These are phyloP conservation scores for Thinopyrum elongatum DNA, from an alignment of 176 grass and related monocot genomes.

Conservation along the genomic window DNA sequence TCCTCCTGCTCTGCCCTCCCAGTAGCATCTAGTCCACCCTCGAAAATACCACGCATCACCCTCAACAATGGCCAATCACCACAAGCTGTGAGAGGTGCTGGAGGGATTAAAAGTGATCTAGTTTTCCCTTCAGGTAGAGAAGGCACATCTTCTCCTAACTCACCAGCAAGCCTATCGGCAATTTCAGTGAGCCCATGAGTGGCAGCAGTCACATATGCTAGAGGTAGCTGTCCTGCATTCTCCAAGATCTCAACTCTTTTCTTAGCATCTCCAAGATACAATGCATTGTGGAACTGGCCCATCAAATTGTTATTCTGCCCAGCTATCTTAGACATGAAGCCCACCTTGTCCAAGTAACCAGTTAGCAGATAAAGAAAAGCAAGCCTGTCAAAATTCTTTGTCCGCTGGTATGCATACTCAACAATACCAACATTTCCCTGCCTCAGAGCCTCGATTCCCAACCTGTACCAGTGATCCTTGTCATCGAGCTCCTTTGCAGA, in stretches of 20 bases:
- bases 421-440: slow-evolving; percentile 92
- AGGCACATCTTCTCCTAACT: slow-evolving; percentile 76
- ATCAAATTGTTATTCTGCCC: slow-evolving; percentile 83
- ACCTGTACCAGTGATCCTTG: slow-evolving; percentile 88
- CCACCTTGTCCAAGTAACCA: slow-evolving; percentile 76
- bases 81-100: slow-evolving; percentile 49
- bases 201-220: slow-evolving; percentile 73
- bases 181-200: slow-evolving; percentile 80
- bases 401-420: slow-evolving; percentile 87
- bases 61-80: slow-evolving; percentile 80
- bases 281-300: slow-evolving; percentile 86
- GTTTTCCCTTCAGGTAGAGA: slow-evolving; percentile 58
- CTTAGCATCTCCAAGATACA: slow-evolving; percentile 76
- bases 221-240: slow-evolving; percentile 75
- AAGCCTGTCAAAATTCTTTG: slow-evolving; percentile 93
- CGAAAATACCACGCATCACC: slow-evolving; percentile 90
- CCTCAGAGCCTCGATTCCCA: slow-evolving; percentile 80
- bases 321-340: slow-evolving; percentile 83
- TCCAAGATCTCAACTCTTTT: slow-evolving; percentile 85
- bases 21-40: slow-evolving; percentile 67
- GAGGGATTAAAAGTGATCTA: slow-evolving; percentile 61
- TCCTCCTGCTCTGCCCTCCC: slow-evolving; percentile 58
- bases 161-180: slow-evolving; percentile 62
- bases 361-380: slow-evolving; percentile 92
- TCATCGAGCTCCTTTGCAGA: slow-evolving; percentile 94